Evolutionary conservation across 169 alveolate genomes (phyloP).

Genomic region (Perkinsus marinus): DNA sequence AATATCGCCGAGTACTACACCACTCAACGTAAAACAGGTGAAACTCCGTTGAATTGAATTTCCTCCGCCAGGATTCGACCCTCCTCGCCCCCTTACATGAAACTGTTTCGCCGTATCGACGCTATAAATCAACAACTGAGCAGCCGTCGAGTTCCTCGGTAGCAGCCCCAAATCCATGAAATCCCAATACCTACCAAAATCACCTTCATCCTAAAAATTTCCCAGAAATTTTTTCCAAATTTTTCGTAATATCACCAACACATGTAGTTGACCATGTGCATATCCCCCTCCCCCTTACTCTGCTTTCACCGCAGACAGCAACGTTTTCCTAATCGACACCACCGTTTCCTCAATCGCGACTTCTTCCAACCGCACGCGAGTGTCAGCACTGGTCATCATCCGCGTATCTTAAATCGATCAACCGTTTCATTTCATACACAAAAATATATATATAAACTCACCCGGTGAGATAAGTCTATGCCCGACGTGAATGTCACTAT

Average conservation of each 20-base stretch:
- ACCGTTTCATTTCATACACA: background rate
- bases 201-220: too few relatives aligned
- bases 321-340: background rate
- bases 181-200: background rate
- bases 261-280: too few relatives aligned
- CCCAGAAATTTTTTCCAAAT: too few relatives aligned
- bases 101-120: background rate
- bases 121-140: background rate
- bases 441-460: background rate
- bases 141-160: background rate
- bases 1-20: background rate
- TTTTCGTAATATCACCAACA: too few relatives aligned
- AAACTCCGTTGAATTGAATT: too few relatives aligned
- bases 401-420: background rate
- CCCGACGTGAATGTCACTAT: background rate
- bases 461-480: background rate
- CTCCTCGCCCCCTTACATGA: background rate
- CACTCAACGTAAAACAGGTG: too few relatives aligned
- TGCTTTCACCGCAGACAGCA: background rate
- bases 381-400: background rate
- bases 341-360: background rate
- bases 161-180: background rate
- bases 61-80: background rate
- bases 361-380: background rate
- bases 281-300: too few relatives aligned